Conservation (phyloP, 257 asterid species). For the Gentiana straminea region DNA sequence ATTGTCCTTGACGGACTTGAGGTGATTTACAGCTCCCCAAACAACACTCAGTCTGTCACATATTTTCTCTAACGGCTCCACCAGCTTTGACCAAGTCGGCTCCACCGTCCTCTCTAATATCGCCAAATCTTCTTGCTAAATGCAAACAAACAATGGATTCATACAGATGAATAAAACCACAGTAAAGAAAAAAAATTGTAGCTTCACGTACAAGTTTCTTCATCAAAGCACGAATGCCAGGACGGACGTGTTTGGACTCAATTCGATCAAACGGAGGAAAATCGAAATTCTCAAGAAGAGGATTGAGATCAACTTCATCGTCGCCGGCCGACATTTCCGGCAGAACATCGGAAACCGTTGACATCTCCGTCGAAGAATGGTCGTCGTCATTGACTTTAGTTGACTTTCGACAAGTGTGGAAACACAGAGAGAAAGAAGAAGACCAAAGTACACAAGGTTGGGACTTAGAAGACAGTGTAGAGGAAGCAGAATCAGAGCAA, state of each 20-base stretch:
- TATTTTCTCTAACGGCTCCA: slow-evolving; percentile 91
- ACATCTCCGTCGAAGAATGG: slow-evolving; percentile 16
- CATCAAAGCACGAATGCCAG: slow-evolving; percentile 77
- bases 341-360: slow-evolving; percentile 9
- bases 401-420: slow-evolving; percentile 21
- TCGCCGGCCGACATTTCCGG: slow-evolving; percentile 12
- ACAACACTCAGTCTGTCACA: slow-evolving; percentile 59
- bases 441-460: slow-evolving; percentile 68
- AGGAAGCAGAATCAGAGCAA: slow-evolving; percentile 20
- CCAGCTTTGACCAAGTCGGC: slow-evolving; percentile 91
- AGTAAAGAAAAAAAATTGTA: neutral
- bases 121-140: slow-evolving; percentile 63
- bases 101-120: slow-evolving; percentile 83
- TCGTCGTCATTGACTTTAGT: slow-evolving; percentile 13
- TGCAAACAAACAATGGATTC: neutral
- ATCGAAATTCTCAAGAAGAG: slow-evolving; percentile 61
- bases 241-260: slow-evolving; percentile 75
- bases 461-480: slow-evolving; percentile 32
- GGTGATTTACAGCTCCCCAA: slow-evolving; percentile 95
- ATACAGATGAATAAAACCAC: neutral
- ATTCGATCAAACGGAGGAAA: slow-evolving; percentile 85
- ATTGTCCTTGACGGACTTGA: slow-evolving; percentile 79
- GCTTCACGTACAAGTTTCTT: slow-evolving; percentile 43
- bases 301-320: slow-evolving; percentile 38
- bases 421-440: slow-evolving; percentile 58